phyloP scores from a whole-genome alignment of 768 basidiomycete genomes.

The Suillus subaureus region DNA sequence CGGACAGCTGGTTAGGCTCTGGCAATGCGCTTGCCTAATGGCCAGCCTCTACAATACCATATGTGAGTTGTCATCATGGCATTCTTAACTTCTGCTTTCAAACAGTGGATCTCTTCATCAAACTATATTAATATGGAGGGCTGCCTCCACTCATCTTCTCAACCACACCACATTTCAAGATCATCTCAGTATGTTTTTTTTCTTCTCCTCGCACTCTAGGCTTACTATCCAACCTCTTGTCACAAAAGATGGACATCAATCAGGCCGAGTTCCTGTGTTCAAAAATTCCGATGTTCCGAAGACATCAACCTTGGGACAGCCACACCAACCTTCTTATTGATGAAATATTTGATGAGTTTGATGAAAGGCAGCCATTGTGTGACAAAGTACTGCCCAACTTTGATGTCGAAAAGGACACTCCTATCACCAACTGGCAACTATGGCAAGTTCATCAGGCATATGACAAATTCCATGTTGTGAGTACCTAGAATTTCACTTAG shows the following conservation, averaged over 20 bases:
- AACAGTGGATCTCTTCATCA: too few relatives aligned
- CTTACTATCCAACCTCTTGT: too few relatives aligned
- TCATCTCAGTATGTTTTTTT: too few relatives aligned
- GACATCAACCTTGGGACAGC: background rate
- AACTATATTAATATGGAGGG: too few relatives aligned
- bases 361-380: background rate
- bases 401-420: background rate
- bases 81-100: too few relatives aligned
- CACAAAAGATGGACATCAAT: background rate
- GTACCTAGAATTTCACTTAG: background rate
- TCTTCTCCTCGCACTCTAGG: too few relatives aligned
- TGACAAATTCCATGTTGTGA: background rate
- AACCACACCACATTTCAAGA: too few relatives aligned
- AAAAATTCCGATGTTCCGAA: background rate
- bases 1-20: constrained; percentile 8
- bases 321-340: background rate
- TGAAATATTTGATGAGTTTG: background rate
- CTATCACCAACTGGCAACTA: background rate
- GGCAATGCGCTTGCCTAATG: background rate
- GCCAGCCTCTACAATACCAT: too few relatives aligned
- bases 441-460: background rate
- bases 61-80: too few relatives aligned
- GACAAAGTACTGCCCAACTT: background rate
- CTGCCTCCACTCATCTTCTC: too few relatives aligned
- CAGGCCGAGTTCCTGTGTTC: background rate